Evolutionary conservation across 768 basidiomycete species (phyloP), one percentile per base, ranked within the genome.

Genomic region (Tricholoma flavovirens): DNA sequence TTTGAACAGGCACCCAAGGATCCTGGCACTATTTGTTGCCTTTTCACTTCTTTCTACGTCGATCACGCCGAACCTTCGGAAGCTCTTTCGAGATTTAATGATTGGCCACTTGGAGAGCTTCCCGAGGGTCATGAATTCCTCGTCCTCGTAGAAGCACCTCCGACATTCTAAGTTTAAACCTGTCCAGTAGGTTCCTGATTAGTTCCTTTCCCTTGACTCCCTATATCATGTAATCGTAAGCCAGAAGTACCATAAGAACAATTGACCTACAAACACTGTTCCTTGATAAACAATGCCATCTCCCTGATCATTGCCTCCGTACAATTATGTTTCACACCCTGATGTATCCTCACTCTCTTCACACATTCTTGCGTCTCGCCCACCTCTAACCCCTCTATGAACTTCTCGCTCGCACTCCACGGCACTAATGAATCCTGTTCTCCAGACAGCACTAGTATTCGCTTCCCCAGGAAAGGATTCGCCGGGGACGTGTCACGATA

Each of bases 381-480:
- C 0, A 83, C 80, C 33, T 79, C 72, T 30, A 90, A 66, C 0
- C 60, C 66, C 3, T 82, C 75, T 0, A 88, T 80, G 67, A 88
- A 88, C 15, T 69, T 67, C 59, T 76, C 49, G 54, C 82, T 82
- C 15, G 78, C 74, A n/a, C 63, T 61, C 78, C 83, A 84, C 10
- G 88, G 89, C 15, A 93, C 90, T 14, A 88, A 62, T 42, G 63
- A 69, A 68, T 94, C 91, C 19, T 71, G 75, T 54, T 61, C 79
- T 0, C 90, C 91, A 0, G 84, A 83, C 3, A 94, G 68, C 2
- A 88, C 83, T 5, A 94, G 75, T 12, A 94, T 76, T 63, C 83
- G 82, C 73, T 91, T 92, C 1, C 83, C 85, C 4, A 76, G 56
- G 67, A 88, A 92, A 1, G 85, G 82, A 59, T 87, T 87, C 9